These are phyloP conservation scores for Metschnikowia colocasiae DNA, from an alignment of 805 yeast genomes.

Conservation along the genomic window DNA sequence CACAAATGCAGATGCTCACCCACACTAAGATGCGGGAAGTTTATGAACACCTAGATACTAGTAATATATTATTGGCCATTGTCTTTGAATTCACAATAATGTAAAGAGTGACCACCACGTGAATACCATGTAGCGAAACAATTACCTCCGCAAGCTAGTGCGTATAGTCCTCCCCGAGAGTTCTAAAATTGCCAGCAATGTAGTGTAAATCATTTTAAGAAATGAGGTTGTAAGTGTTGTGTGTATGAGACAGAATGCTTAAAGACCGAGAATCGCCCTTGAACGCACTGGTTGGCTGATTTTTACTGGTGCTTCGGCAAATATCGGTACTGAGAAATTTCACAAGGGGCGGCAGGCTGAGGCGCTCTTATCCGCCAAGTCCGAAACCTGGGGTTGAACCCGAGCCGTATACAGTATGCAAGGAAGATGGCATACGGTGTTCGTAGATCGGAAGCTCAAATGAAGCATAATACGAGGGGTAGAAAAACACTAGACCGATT, in stretches of 20 bases:
- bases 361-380: slow-evolving; percentile 21
- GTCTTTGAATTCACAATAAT: background rate
- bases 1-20: background rate
- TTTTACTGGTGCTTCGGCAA: slow-evolving; percentile 4
- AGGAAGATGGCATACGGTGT: background rate
- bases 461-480: background rate
- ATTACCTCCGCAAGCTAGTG: background rate
- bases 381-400: slow-evolving; percentile 23
- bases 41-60: background rate
- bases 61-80: background rate
- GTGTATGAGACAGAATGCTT: background rate
- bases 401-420: slow-evolving; percentile 12
- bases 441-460: background rate
- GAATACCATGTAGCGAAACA: background rate
- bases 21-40: no score
- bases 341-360: slow-evolving; percentile 11
- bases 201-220: background rate
- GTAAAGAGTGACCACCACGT: background rate
- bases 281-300: slow-evolving; percentile 1
- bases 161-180: background rate
- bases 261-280: background rate
- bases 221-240: background rate
- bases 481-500: background rate
- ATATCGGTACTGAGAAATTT: slow-evolving; percentile 1
- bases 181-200: background rate